Conservation (phyloP, 345 rosid species). For the Hibiscus mutabilis region DNA sequence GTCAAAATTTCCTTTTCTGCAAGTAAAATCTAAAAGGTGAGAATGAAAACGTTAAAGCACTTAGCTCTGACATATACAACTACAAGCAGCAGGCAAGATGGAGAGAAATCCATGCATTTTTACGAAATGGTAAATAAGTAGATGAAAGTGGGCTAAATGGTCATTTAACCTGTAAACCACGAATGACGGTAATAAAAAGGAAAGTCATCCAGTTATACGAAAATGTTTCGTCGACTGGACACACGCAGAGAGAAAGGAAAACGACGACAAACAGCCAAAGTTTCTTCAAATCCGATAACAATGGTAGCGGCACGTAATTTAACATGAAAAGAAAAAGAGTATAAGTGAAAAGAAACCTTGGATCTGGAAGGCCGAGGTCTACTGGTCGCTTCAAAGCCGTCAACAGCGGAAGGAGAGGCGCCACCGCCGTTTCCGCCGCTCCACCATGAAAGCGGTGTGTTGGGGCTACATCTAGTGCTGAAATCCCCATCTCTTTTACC, state of each 20-base stretch:
- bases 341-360: constrained; percentile 38
- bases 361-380: constrained; percentile 49
- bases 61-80: too few species aligned
- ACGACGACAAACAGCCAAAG: background rate
- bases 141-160: constrained; percentile 9
- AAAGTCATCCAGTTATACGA: background rate
- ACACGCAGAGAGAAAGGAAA: background rate
- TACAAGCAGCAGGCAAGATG: too few species aligned
- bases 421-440: constrained; percentile 34
- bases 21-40: background rate
- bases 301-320: background rate
- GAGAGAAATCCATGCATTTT: background rate
- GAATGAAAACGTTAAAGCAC: too few species aligned
- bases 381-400: constrained; percentile 55
- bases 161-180: background rate
- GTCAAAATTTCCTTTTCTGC: background rate
- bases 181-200: background rate
- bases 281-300: background rate
- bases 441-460: constrained; percentile 69
- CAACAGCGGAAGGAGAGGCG: constrained; percentile 56
- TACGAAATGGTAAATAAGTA: too few species aligned
- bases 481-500: constrained; percentile 41
- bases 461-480: constrained; percentile 48
- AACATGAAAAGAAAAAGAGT: background rate
- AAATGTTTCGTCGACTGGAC: constrained; percentile 21